These are phyloP conservation scores for Cladophialophora carrionii DNA, from an alignment of 2,329 filamentous ascomycete species.

Conservation along the genomic window DNA sequence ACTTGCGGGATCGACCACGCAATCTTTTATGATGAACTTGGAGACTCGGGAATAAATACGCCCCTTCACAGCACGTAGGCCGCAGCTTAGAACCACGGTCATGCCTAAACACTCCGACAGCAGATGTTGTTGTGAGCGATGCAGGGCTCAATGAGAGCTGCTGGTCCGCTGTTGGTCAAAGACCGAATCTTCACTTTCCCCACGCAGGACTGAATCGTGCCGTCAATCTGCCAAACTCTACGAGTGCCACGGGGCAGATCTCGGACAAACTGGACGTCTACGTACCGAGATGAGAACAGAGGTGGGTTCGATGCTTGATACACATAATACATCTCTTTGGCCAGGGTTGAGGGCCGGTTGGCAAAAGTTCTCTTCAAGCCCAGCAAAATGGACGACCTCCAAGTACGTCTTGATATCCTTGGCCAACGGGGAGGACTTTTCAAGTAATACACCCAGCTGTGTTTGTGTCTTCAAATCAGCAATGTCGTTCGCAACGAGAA, in stretches of 20 bases:
- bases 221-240: background rate
- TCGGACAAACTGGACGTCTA: background rate
- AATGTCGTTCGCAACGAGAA: conserved; percentile 34
- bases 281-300: background rate
- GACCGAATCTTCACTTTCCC: conserved; percentile 2
- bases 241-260: background rate
- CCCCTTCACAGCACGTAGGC: background rate
- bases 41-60: background rate
- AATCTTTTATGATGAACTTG: background rate
- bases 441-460: conserved; percentile 42
- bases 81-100: background rate
- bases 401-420: conserved; percentile 7
- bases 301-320: background rate
- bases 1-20: background rate
- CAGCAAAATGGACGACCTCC: conserved; percentile 13
- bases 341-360: background rate
- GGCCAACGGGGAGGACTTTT: conserved; percentile 19
- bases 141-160: background rate
- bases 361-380: background rate
- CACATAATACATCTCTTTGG: background rate
- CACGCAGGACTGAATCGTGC: background rate
- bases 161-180: background rate
- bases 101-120: background rate
- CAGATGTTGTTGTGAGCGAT: too few relatives aligned
- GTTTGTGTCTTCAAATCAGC: conserved; percentile 46